These are phyloP conservation scores for Emergomyces africanus DNA, from an alignment of 2,329 filamentous ascomycete species.

Conservation along the genomic window DNA sequence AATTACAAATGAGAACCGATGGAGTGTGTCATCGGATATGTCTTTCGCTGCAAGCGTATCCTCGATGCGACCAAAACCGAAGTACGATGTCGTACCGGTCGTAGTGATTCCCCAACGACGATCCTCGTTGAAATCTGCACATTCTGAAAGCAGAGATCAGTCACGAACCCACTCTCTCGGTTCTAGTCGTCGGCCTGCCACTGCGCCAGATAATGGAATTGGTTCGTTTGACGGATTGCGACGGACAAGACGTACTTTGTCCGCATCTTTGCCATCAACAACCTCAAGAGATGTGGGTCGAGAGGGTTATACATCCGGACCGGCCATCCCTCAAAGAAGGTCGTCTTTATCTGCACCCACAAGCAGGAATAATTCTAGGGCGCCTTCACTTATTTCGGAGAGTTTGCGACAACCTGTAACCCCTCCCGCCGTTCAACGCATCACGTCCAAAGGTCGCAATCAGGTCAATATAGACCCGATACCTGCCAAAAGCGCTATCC, in stretches of 20 bases:
- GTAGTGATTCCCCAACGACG: constrained; percentile 36
- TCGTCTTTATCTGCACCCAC: constrained; percentile 37
- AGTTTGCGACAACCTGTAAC: constrained; percentile 24
- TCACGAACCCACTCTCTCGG: constrained; percentile 27
- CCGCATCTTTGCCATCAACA: constrained; percentile 24
- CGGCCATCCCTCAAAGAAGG: constrained; percentile 27
- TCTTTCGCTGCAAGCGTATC: constrained; percentile 23
- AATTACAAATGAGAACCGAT: constrained; percentile 36
- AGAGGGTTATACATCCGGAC: constrained; percentile 19
- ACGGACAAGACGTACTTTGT: constrained; percentile 26
- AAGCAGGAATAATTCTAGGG: constrained; percentile 31
- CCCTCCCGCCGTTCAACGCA: constrained; percentile 4
- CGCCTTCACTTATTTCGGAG: constrained; percentile 34
- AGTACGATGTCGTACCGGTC: constrained; percentile 32
- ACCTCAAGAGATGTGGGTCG: constrained; percentile 15
- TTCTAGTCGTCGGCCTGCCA: constrained; percentile 26
- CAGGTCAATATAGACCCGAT: neutral
- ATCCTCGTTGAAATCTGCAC: constrained; percentile 32
- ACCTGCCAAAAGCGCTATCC: neutral
- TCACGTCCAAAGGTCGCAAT: neutral
- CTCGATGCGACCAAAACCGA: constrained; percentile 16
- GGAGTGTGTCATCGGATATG: constrained; percentile 31
- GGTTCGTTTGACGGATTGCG: constrained; percentile 22
- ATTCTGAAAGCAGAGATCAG: constrained; percentile 23
- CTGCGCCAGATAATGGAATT: constrained; percentile 21